Percentiles rank a stretch among this genome's conserved stretches.
Evolutionary conservation across 495 filamentous ascomycete genomes (phyloP).

Genomic region (Cryomyces antarcticus): DNA sequence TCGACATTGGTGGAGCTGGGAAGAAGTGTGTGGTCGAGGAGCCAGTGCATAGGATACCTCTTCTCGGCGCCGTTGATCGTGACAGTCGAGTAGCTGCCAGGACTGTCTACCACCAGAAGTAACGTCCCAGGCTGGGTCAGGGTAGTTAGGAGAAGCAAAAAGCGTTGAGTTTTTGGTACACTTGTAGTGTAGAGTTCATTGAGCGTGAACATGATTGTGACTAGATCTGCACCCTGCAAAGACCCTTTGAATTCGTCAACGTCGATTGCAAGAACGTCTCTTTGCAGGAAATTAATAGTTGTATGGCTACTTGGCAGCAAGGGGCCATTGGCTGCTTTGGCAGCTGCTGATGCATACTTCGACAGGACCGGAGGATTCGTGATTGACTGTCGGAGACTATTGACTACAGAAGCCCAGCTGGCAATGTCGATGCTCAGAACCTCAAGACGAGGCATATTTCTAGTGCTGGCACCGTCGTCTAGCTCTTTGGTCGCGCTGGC

Average conservation of each 20-base stretch:
- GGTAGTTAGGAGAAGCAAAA: slow-evolving; percentile 46
- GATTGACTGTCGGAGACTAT: slow-evolving; percentile 27
- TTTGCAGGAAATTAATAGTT: slow-evolving; percentile 30
- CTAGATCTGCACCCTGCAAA: slow-evolving; percentile 23
- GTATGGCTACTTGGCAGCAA: slow-evolving; percentile 21
- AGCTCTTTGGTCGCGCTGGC: not conserved
- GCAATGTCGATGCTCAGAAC: slow-evolving; percentile 44
- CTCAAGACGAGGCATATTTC: not conserved
- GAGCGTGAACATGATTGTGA: slow-evolving; percentile 86
- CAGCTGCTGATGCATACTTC: slow-evolving; percentile 33
- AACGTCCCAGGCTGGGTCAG: slow-evolving; percentile 35
- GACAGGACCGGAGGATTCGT: slow-evolving; percentile 28
- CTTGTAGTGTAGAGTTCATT: slow-evolving; percentile 82
- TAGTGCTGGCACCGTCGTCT: not conserved
- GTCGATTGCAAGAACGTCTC: slow-evolving; percentile 38
- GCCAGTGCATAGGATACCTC: slow-evolving; percentile 81
- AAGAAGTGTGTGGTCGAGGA: slow-evolving; percentile 67
- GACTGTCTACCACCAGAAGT: slow-evolving; percentile 77
- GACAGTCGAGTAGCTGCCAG: slow-evolving; percentile 75
- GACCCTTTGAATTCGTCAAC: slow-evolving; percentile 14
- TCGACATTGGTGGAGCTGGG: slow-evolving; percentile 16
- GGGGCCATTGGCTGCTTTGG: slow-evolving; percentile 23
- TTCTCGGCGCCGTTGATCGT: slow-evolving; percentile 36
- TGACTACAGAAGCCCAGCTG: slow-evolving; percentile 45
- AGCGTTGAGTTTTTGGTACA: slow-evolving; percentile 46